These are phyloP conservation scores for Cutaneotrichosporon cutaneum DNA, from an alignment of 1,284 basidiomycete genomes.

Conservation along the genomic window DNA sequence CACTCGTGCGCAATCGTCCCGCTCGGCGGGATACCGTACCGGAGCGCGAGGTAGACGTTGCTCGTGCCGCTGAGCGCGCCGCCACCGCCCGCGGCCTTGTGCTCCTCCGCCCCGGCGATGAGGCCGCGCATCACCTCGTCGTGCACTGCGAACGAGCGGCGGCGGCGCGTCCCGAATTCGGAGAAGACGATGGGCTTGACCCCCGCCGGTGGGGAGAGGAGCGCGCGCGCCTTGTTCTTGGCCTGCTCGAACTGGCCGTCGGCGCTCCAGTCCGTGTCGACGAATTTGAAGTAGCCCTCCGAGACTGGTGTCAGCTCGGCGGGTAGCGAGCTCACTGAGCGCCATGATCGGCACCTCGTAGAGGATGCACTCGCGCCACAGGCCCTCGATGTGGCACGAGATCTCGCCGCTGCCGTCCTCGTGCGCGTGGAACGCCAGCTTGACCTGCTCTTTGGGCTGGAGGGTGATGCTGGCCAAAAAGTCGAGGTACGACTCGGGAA, in stretches of 20 bases:
- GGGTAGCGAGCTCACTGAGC: conserved; percentile 61
- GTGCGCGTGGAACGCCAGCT: conserved; percentile 61
- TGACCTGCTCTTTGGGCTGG: conserved; percentile 73
- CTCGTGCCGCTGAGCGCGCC: conserved; percentile 80
- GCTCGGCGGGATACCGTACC: conserved; percentile 66
- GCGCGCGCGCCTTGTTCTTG: conserved; percentile 65
- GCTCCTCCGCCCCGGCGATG: conserved; percentile 62
- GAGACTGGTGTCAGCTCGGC: conserved; percentile 24
- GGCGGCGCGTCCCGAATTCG: conserved; percentile 89
- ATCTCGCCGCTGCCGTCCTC: conserved; percentile 61
- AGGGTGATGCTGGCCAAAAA: conserved; percentile 72
- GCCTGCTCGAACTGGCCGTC: conserved; percentile 72
- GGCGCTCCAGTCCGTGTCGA: conserved; percentile 78
- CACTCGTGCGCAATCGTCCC: conserved; percentile 94
- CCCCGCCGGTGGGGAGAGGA: conserved; percentile 57
- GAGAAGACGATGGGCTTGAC: conserved; percentile 70
- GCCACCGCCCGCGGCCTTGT: conserved; percentile 45
- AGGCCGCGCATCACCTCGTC: conserved; percentile 74
- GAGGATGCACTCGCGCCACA: conserved; percentile 86
- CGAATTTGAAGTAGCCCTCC: conserved; percentile 60
- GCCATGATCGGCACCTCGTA: conserved; percentile 97
- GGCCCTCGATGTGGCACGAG: conserved; percentile 70
- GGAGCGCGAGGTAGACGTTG: conserved; percentile 79
- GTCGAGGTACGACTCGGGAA: conserved; percentile 70
- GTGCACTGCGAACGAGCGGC: conserved; percentile 77